Conservation (phyloP, 208 protist genomes). For the Trypanosoma cruzi region DNA sequence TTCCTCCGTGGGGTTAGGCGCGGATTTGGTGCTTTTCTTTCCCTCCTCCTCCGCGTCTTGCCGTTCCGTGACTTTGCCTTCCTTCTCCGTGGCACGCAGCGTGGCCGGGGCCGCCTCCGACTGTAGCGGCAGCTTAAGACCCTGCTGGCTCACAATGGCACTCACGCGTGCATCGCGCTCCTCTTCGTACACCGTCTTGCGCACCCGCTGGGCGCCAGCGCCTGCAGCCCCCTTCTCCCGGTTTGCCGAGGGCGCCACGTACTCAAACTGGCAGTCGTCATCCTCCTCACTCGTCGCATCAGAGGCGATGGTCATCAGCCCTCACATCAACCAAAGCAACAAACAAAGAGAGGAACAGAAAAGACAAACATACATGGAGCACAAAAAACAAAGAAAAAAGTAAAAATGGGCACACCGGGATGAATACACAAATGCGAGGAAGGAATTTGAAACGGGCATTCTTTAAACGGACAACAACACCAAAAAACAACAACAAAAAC, state of each 20-base stretch:
- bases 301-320: not conserved
- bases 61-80: not conserved
- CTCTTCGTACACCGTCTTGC: conserved; percentile 60
- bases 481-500: conserved; percentile 1
- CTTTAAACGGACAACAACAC: no score
- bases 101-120: not conserved
- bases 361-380: not conserved
- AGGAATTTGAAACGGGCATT: no score
- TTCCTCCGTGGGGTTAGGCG: conserved; percentile 26
- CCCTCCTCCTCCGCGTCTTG: not conserved
- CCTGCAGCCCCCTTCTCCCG: conserved; percentile 6
- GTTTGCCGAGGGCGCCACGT: conserved; percentile 13
- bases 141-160: conserved; percentile 28
- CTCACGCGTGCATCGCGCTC: conserved; percentile 62
- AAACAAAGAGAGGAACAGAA: not conserved
- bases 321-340: conserved; percentile 1
- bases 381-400: no score
- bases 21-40: conserved; percentile 14
- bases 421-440: no score
- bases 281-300: conserved; percentile 8
- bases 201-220: not conserved
- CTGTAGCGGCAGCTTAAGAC: not conserved
- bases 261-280: conserved; percentile 27
- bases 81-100: not conserved
- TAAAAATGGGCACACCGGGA: no score